phyloP scores from a whole-genome alignment of 805 yeast genomes.

The Starmerella tilneyi region DNA sequence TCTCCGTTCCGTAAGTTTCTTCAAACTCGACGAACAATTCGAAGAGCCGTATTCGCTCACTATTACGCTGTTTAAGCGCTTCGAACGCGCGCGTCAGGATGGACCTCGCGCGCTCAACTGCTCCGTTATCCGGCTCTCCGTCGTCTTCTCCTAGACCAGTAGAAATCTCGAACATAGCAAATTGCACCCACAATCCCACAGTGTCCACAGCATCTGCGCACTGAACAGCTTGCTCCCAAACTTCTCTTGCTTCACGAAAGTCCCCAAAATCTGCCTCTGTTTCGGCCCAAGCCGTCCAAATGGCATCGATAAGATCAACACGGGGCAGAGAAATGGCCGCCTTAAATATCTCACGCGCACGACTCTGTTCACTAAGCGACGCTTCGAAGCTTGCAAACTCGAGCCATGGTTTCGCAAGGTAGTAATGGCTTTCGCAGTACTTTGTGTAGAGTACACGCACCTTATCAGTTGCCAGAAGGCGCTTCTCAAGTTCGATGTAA shows the following conservation, averaged over 20 bases:
- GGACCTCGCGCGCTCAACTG: conserved; percentile 42
- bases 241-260: conserved; percentile 44
- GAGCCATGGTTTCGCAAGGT: conserved; percentile 42
- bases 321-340: conserved; percentile 35
- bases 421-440: conserved; percentile 44
- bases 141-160: conserved; percentile 40
- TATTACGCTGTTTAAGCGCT: conserved; percentile 38
- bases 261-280: conserved; percentile 52
- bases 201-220: conserved; percentile 22
- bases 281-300: conserved; percentile 41
- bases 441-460: conserved; percentile 64
- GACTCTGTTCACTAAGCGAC: conserved; percentile 52
- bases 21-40: conserved; percentile 63
- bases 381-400: conserved; percentile 61
- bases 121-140: conserved; percentile 40
- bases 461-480: conserved; percentile 68
- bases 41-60: conserved; percentile 38
- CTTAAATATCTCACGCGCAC: conserved; percentile 56
- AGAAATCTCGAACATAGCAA: conserved; percentile 61
- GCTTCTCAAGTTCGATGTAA: conserved; percentile 59
- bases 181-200: conserved; percentile 47
- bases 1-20: conserved; percentile 44
- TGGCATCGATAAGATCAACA: conserved; percentile 26
- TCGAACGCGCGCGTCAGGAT: conserved; percentile 48
- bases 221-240: conserved; percentile 36